Evolutionary conservation across 2,329 filamentous ascomycete species (phyloP), one percentile per base, ranked within the genome.

Genomic region (Pseudogymnoascus sp.): DNA sequence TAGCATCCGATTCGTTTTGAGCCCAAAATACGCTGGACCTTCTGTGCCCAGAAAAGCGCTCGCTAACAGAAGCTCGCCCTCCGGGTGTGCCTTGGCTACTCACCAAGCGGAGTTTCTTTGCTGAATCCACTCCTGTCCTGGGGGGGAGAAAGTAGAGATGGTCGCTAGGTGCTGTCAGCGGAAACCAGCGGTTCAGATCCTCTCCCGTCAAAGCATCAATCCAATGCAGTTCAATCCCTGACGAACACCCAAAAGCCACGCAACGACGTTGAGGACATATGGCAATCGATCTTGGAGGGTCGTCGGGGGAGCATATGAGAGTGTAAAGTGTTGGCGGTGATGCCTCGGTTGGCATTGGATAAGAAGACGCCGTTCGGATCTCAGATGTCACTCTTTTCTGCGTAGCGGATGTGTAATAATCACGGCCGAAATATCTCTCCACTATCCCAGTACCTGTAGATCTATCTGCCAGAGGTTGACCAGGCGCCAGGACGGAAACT

Each of bases 191-290:
- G 65, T 77, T 80, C 39, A 83, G 68, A 63, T 81, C 78, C 64
- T 80, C 77, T 10, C 75, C 73, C 3, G 77, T 78, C 60, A 78
- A 66, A 63, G 74, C 76, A 70, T 80, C 77, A 60, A 79, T 73
- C 70, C 83, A 89, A 69, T 87, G 84, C 39, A 88, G 74, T 68
- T 88, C 85, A 60, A 88, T 82, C 1, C 85, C 83, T 6, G 80
- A 77, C 10, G 80, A 79, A 65, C 83, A 87, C 12, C 86, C 86
- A 74, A 88, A 89, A 7, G 84, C 85, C 35, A 87, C 82, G 66
- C 84, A 87, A 59, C 80, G 79, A 51, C 83, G 79, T 63, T 85
- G 82, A n/a, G 85, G 85, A 66, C 83, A 87, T 35, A 89, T 81
- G 0, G 85, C 82, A 8, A 88, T 80, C 39, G 83, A 86, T n/a